These are phyloP conservation scores for Aspergillus spinulosporus DNA, from an alignment of 2,329 filamentous ascomycete species.

Conservation along the genomic window DNA sequence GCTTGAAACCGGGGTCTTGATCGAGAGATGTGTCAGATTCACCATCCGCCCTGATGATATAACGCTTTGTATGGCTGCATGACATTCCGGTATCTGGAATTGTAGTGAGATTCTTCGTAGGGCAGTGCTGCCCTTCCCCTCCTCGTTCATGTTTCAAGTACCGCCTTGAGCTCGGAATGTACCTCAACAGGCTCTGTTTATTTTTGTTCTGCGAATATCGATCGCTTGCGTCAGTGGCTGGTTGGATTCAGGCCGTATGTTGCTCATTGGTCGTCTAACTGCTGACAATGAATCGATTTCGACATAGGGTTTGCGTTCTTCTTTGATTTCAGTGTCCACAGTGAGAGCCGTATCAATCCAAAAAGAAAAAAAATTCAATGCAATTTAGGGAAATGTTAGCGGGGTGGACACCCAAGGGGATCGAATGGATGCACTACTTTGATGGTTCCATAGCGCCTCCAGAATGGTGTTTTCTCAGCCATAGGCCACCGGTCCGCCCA, in stretches of 20 bases:
- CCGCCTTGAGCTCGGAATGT: conserved; percentile 8
- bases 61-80: conserved; percentile 13
- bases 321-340: neutral
- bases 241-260: neutral
- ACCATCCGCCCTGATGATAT: conserved; percentile 18
- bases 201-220: neutral
- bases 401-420: neutral
- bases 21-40: conserved; percentile 13
- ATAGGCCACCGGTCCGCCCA: neutral
- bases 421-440: neutral
- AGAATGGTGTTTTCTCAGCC: too few species aligned
- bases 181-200: conserved; percentile 4
- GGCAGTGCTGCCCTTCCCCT: conserved; percentile 5
- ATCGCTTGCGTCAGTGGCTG: neutral
- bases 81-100: neutral
- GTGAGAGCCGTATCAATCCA: too few species aligned
- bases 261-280: too few species aligned
- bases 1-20: conserved; percentile 10
- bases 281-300: neutral
- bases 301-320: neutral
- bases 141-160: conserved; percentile 18
- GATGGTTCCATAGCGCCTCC: neutral
- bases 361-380: neutral
- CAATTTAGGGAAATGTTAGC: neutral
- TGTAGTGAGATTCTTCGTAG: conserved; percentile 2